Base-by-base conservation (phyloP, 2,329 filamentous ascomycete genomes). In the Colletotrichum chrysophilum region DNA sequence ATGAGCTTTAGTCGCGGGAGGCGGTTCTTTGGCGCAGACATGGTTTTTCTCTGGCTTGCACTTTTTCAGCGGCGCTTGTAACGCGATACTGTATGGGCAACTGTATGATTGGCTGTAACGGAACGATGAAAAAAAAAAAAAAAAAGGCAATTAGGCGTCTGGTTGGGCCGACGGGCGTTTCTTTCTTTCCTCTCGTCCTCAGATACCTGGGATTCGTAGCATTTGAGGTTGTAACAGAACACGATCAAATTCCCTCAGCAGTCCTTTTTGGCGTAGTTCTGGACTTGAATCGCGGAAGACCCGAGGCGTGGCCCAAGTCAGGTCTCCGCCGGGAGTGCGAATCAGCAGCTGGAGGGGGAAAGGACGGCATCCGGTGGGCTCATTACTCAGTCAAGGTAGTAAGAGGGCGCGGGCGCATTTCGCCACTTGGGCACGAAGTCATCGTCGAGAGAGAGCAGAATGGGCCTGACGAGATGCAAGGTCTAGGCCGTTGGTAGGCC, bases 1-100 rank as follows among this genome's bases (percentile, higher is more conserved):
- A 74, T 7, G 74, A 77, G 55, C 76, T 77, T 5, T 77, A 52
- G 68, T 24, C 26, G 28, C 28, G 24, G 28, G 26, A 61, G 28
- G 26, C 18, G 28, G 16, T 61, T 34, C 28, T 61, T 61, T 32
- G 18, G 26, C 28, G 43, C n/a, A 52, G 43, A 30, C 58, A 32
- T 32, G 58, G 43, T 52, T 56, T 26, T 26, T n/a, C 26, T 30
- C n/a, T 55, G 64, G 43, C 56, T 66, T 26, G 64, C 14, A n/a
- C 28, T 48, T 38, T 38, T 43, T 16, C 14, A 21, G 32, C 18
- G 28, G 66, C 48, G 48, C 48, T 67, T 68, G 66, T 43, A 68
- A 36, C 38, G 30, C 14, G 55, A 61, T 32, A 62, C 66, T 61
- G 55, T 60, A 48, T 5, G 34, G 55, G 24, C 48, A 62, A 34